A percentile compares a stretch with the other conserved stretches of the same genome.
Evolutionary conservation across 2,329 filamentous ascomycete species (phyloP).

Genomic region (Fusarium sp.): DNA sequence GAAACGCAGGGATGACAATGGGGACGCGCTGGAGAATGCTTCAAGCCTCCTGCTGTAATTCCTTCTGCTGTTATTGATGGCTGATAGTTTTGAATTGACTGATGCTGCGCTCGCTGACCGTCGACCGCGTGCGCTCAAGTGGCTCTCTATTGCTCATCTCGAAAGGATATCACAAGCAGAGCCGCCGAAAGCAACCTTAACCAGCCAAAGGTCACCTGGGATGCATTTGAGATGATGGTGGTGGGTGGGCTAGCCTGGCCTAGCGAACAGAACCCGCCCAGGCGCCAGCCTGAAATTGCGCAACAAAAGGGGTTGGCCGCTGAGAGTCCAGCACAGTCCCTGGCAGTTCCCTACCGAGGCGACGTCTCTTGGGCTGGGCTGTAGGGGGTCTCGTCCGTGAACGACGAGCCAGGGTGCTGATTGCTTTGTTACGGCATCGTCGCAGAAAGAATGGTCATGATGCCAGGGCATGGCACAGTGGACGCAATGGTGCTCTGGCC

Average conservation of each 20-base stretch:
- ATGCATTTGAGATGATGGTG: conserved; percentile 26
- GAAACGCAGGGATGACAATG: conserved; percentile 24
- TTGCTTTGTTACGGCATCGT: conserved; percentile 35
- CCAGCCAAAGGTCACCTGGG: conserved; percentile 15
- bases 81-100: conserved; percentile 19
- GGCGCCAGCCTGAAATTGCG: conserved; percentile 41
- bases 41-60: conserved; percentile 15
- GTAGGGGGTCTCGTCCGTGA: conserved; percentile 29
- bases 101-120: conserved; percentile 18
- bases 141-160: conserved; percentile 11
- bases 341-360: neutral
- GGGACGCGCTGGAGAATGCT: conserved; percentile 25
- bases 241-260: conserved; percentile 17
- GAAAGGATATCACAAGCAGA: conserved; percentile 25
- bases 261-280: conserved; percentile 21
- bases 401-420: conserved; percentile 39
- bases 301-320: conserved; percentile 27
- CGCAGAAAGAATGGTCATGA: conserved; percentile 33
- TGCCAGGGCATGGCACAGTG: conserved; percentile 30
- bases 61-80: conserved; percentile 10
- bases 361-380: neutral
- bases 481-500: neutral
- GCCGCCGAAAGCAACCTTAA: conserved; percentile 22
- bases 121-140: conserved; percentile 25
- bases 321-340: conserved; percentile 5